Conservation (phyloP, 2,329 filamentous ascomycete species). For the Neurospora sp. region DNA sequence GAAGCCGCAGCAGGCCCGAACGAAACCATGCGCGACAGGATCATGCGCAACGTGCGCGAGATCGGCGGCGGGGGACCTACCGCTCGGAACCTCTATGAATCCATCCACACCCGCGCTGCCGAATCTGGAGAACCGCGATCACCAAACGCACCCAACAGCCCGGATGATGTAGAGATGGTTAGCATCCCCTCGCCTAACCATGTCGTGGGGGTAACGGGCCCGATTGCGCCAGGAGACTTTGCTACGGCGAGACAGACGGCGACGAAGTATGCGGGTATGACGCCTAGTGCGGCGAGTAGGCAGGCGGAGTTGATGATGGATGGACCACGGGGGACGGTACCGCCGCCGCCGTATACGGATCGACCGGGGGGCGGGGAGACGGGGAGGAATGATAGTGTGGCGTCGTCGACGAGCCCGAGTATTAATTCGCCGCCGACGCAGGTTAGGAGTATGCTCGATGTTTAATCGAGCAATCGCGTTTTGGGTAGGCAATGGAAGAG, state of each 20-base stretch:
- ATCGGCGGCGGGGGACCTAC: conserved; percentile 39
- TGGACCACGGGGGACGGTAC: conserved; percentile 32
- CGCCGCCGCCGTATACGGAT: conserved; percentile 11
- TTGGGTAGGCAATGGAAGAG: neutral
- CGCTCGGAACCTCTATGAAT: conserved; percentile 29
- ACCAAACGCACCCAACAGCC: neutral
- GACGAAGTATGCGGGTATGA: conserved; percentile 31
- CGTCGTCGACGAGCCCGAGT: conserved; percentile 31
- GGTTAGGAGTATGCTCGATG: conserved; percentile 48
- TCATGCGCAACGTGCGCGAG: conserved; percentile 45
- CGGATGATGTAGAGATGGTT: conserved; percentile 22
- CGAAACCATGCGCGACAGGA: conserved; percentile 39
- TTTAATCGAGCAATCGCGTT: conserved; percentile 22
- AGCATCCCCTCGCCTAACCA: conserved; percentile 16
- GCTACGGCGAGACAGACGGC: conserved; percentile 20
- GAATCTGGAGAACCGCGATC: neutral
- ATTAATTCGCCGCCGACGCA: conserved; percentile 41
- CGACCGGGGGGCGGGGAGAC: conserved; percentile 16
- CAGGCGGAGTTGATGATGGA: conserved; percentile 32
- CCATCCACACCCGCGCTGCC: conserved; percentile 24
- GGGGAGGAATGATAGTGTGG: conserved; percentile 35
- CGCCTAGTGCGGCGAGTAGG: conserved; percentile 25
- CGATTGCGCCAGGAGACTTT: conserved; percentile 21
- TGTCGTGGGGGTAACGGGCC: conserved; percentile 11
- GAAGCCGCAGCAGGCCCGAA: conserved; percentile 30